Conservation (phyloP, 306 rosid genomes). For the Lupinus albus region DNA sequence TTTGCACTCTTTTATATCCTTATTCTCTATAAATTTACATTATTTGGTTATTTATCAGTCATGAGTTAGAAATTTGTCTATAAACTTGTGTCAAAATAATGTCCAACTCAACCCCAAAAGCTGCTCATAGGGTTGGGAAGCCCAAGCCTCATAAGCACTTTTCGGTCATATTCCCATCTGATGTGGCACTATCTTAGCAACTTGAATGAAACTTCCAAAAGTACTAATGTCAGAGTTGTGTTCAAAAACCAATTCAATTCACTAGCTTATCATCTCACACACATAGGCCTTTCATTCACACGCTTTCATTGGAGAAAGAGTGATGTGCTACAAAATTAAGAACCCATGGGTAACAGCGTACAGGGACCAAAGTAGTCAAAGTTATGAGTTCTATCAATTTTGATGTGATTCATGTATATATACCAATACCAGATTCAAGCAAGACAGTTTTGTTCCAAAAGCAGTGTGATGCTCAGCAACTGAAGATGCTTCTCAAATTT, state of each 20-base stretch:
- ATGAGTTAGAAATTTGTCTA: background rate
- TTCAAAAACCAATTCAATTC: slow-evolving; percentile 2
- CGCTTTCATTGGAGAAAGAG: slow-evolving; percentile 10
- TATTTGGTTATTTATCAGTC: background rate
- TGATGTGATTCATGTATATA: background rate
- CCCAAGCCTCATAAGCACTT: no score
- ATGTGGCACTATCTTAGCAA: background rate
- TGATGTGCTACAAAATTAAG: slow-evolving; percentile 4
- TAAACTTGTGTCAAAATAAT: background rate
- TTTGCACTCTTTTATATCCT: slow-evolving; percentile 6
- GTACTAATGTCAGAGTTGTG: background rate
- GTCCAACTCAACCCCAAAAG: no score
- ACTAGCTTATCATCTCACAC: slow-evolving; percentile 6
- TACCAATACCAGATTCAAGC: slow-evolving; percentile 8
- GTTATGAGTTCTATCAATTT: background rate
- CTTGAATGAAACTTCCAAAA: slow-evolving; percentile 1
- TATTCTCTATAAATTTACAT: background rate
- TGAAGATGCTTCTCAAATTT: slow-evolving; percentile 9
- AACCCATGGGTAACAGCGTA: background rate
- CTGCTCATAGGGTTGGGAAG: no score
- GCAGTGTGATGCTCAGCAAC: background rate
- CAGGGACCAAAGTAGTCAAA: slow-evolving; percentile 11
- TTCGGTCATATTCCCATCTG: background rate
- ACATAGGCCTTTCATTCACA: slow-evolving; percentile 19
- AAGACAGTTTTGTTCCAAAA: slow-evolving; percentile 1